Conservation (phyloP, 768 basidiomycete genomes). For the Rhizopogon rudus region DNA sequence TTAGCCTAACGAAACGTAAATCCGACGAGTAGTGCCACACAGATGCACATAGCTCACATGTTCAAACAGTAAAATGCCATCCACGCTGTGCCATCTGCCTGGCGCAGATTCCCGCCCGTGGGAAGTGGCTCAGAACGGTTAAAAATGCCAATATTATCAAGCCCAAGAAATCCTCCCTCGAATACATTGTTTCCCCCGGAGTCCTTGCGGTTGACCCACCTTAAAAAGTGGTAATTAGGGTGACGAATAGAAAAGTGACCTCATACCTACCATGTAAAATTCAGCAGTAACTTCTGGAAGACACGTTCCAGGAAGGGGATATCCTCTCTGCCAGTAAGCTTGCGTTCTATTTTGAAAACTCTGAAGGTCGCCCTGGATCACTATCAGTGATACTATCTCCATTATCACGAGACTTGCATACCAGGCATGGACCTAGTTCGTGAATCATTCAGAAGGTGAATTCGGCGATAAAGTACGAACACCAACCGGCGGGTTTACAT, state of each 20-base stretch:
- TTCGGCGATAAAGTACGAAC: neutral
- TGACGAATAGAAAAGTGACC: neutral
- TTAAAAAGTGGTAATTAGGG: slow-evolving; percentile 19
- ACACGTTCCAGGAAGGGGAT: slow-evolving; percentile 92
- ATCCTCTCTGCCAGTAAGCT: slow-evolving; percentile 88
- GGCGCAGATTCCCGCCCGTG: slow-evolving; percentile 89
- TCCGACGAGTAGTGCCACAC: neutral
- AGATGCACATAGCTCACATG: slow-evolving; percentile 52
- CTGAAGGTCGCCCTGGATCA: slow-evolving; percentile 86
- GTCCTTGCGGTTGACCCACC: slow-evolving; percentile 99
- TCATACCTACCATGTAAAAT: slow-evolving; percentile 83
- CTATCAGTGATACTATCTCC: neutral
- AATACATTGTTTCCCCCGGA: slow-evolving; percentile 93
- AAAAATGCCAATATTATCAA: slow-evolving; percentile 98
- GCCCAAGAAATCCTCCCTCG: slow-evolving; percentile 95
- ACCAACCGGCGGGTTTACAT: slow-evolving; percentile 88
- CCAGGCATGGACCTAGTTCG: slow-evolving; percentile 76
- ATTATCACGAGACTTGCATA: slow-evolving; percentile 20
- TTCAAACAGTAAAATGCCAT: slow-evolving; percentile 99
- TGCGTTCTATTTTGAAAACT: slow-evolving; percentile 98
- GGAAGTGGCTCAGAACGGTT: slow-evolving; percentile 97
- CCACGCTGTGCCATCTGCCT: slow-evolving; percentile 99
- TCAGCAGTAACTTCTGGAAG: slow-evolving; percentile 94
- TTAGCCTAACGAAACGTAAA: slow-evolving; percentile 54
- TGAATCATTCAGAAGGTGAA: neutral